Base-by-base conservation (phyloP, 768 basidiomycete species). In the Holtermanniella nyarrowii region DNA sequence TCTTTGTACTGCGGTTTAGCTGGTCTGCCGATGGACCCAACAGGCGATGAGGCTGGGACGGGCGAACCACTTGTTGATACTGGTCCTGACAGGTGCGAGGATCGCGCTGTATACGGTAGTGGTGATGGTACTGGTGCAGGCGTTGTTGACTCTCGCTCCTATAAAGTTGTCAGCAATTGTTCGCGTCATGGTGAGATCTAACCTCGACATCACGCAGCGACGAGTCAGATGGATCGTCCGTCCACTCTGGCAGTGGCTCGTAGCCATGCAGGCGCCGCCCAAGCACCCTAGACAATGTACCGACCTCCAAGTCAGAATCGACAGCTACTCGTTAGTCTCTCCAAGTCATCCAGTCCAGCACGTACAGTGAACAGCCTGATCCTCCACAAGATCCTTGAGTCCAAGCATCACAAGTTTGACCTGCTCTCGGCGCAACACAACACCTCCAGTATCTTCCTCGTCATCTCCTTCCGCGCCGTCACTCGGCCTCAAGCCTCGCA, bases 371-470 rank as follows among this genome's bases (percentile, higher is more conserved):
- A 21, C 39, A 24, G 48, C 16, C 23, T 46, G 31, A 39, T 44
- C 42, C 41, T 55, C 46, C 25, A 50, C 44, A 27, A 45, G 45
- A 20, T 52, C 25, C 67, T 89, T 88, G 0, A 86, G 85, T 22
- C 84, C 81, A 58, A 88, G 85, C 39, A 93, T 70, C 1, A 95
- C 82, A 26, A 86, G 72, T 50, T 74, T 77, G 18, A 89, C 83
- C 66, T 95, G 90, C 61, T 90, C 88, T 40, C 81, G 75, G 54
- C 90, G 74, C 43, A 95, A 73, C 12, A 88, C 76, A 24, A 95
- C 88, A 2, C 88, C 83, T 10, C 80, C 78, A 21, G 79, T 72
- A 37, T 78, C 77, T 50, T 79, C 79, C 16, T 66, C 66, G 11
- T 68, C 70, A 13, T 74, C 75, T 21, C 57, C 55, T 14, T 46